Conservation (phyloP, 805 yeast species). For the Candida pseudofarinosa region DNA sequence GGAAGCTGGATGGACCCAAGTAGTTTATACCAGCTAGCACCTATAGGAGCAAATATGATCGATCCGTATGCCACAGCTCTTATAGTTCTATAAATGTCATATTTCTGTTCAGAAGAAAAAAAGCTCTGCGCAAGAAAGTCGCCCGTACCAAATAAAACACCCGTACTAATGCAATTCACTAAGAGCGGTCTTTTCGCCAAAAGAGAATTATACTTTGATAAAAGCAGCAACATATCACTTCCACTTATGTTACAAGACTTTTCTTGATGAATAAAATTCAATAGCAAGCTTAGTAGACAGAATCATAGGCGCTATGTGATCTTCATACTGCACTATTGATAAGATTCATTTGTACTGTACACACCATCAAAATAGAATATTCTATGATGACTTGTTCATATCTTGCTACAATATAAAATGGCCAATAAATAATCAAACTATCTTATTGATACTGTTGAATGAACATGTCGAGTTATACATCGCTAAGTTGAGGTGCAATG, state of each 20-base stretch:
- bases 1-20: constrained; percentile 44
- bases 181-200: constrained; percentile 34
- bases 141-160: constrained; percentile 67
- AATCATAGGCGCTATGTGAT: too few species aligned
- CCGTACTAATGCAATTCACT: constrained; percentile 48
- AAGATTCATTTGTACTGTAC: not conserved
- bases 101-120: constrained; percentile 29
- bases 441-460: too few species aligned
- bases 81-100: constrained; percentile 52
- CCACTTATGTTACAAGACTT: too few species aligned
- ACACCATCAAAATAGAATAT: not conserved
- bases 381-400: too few species aligned
- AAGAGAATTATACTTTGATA: constrained; percentile 20
- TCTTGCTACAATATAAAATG: too few species aligned
- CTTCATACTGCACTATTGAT: too few species aligned
- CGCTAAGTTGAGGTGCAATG: too few species aligned
- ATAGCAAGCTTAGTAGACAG: too few species aligned
- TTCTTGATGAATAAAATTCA: too few species aligned
- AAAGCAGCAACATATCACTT: constrained; percentile 13
- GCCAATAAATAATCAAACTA: too few species aligned
- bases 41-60: constrained; percentile 70
- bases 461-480: too few species aligned
- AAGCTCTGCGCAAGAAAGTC: constrained; percentile 67
- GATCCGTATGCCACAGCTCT: constrained; percentile 73
- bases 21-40: constrained; percentile 63